Percentiles rank a stretch among this genome's conserved stretches.
phyloP scores from a whole-genome alignment of 257 asterid genomes.

The Solanum sparsipilum region DNA sequence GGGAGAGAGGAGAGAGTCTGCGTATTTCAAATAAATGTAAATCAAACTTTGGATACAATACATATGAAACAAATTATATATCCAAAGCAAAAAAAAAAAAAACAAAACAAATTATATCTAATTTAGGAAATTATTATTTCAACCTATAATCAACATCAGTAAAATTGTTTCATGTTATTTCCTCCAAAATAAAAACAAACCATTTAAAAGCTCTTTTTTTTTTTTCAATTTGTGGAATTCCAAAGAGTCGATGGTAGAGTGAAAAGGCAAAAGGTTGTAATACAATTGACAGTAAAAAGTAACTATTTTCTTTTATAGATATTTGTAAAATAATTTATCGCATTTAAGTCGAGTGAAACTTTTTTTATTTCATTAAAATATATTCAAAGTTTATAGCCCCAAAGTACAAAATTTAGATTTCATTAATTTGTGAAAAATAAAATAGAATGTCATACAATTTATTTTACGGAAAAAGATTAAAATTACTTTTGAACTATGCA shows the following conservation, averaged over 20 bases:
- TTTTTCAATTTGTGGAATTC: not conserved
- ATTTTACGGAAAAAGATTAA: not conserved
- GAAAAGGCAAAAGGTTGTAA: not conserved
- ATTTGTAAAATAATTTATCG: not conserved
- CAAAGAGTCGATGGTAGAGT: not conserved
- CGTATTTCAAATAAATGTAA: not conserved
- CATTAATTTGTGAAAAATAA: not conserved
- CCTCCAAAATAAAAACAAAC: not conserved
- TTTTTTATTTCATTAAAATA: not conserved
- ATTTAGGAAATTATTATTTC: not conserved
- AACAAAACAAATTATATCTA: too few species aligned
- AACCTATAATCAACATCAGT: not conserved
- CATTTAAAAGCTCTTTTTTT: not conserved
- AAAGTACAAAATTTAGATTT: not conserved
- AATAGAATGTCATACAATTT: not conserved
- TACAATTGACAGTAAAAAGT: not conserved
- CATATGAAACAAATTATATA: too few species aligned
- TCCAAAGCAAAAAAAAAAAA: too few species aligned
- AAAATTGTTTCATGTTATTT: not conserved
- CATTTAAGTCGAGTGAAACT: accelerated
- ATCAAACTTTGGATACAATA: too few species aligned
- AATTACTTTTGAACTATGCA: accelerated
- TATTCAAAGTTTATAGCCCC: not conserved
- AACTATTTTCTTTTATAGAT: not conserved
- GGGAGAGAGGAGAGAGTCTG: not conserved